Conservation (phyloP, 106 monocot species). For the Apostasia shenzhenica region DNA sequence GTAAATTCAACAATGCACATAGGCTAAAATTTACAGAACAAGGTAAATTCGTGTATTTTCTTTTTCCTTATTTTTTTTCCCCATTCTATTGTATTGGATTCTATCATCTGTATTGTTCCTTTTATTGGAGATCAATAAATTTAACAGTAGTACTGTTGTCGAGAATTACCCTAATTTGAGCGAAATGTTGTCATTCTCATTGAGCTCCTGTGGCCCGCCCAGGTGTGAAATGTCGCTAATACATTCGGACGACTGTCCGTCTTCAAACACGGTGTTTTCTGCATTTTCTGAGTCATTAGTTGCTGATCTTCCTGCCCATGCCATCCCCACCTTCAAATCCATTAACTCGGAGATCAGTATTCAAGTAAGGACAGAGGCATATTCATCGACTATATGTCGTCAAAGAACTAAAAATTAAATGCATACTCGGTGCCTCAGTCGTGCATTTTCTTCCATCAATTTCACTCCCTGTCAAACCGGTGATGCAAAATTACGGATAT, state of each 20-base stretch:
- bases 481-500: background rate
- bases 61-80: too few relatives aligned
- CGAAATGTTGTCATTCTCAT: constrained; percentile 35
- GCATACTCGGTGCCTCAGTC: constrained; percentile 35
- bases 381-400: background rate
- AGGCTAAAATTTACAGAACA: too few relatives aligned
- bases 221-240: constrained; percentile 34
- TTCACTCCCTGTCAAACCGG: constrained; percentile 18
- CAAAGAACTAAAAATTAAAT: background rate
- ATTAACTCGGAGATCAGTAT: constrained; percentile 4
- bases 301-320: constrained; percentile 8
- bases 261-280: constrained; percentile 34
- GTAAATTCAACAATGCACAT: too few relatives aligned
- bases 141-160: background rate
- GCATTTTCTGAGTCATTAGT: constrained; percentile 24
- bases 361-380: background rate
- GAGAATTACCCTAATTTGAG: constrained; percentile 14
- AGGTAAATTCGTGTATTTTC: too few relatives aligned
- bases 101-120: background rate
- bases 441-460: constrained; percentile 49
- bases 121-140: background rate
- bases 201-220: constrained; percentile 34
- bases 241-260: constrained; percentile 56
- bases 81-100: too few relatives aligned
- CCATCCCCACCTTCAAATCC: constrained; percentile 38